Base-by-base conservation (phyloP, 1,139 yeast genomes). In the Suhomyces bolitotheri region DNA sequence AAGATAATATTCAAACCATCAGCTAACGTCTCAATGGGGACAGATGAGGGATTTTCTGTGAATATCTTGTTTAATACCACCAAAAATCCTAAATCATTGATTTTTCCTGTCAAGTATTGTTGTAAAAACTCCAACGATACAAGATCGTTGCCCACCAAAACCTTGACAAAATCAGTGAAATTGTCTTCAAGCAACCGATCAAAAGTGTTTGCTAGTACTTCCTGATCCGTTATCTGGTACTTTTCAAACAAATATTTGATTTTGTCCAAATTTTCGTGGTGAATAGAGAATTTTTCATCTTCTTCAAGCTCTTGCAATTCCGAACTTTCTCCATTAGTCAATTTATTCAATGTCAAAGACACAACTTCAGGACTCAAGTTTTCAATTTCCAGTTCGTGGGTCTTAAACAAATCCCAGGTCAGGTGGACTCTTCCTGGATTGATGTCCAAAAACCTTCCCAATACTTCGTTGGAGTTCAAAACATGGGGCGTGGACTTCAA, bases 361-460 rank as follows among this genome's bases (percentile, higher is more conserved):
- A 55, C 41, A 21, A 62, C 41, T 20, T 35, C 37, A 5, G 41
- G 38, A 11, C 33, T 30, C 13, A 40, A 42, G 7, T 44, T 31
- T 7, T 29, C 36, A 7, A 41, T 25, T 7, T 39, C 33, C 2
- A 29, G 35, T 23, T 44, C 46, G 33, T 65, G 65, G 29, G 56
- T 56, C 19, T 53, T 44, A 33, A 55, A 57, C 25, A 71, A 47
- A 13, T 69, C 73, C 55, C 60, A 54, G 21, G 69, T 53, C 17
- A 52, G 44, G 38, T 55, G 58, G 1, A 65, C 75, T 38, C 76
- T 48, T 13, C 73, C 75, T 0, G 75, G 74, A 40, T 71, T 71
- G 20, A 53, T 45, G 9, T 47, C 43, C 11, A 71, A 56, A 14
- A 67, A 50, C 11, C 55, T 42, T 12, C 46, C 27, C 34, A 49